A percentile compares a stretch with the other conserved stretches of the same genome.
phyloP scores from a whole-genome alignment of 352 stramenopile species.

The Plasmopara halstedii region DNA sequence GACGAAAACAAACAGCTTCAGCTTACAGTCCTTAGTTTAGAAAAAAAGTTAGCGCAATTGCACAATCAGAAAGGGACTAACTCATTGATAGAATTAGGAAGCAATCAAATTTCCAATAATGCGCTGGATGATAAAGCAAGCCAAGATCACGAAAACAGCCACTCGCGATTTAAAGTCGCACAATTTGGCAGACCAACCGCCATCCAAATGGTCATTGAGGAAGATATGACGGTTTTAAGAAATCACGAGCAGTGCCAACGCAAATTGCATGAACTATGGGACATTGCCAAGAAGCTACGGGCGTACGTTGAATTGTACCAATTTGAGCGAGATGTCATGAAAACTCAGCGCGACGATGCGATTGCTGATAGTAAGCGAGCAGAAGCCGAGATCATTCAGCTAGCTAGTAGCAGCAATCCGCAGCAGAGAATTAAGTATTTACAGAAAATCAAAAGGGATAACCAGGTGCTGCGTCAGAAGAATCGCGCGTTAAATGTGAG shows the following conservation, averaged over 20 bases:
- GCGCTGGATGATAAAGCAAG: not conserved
- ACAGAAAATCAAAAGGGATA: slow-evolving; percentile 63
- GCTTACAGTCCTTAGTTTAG: slow-evolving; percentile 9
- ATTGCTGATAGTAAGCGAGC: slow-evolving; percentile 43
- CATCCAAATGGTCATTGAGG: slow-evolving; percentile 23
- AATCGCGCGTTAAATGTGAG: slow-evolving; percentile 51
- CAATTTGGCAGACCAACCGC: slow-evolving; percentile 16
- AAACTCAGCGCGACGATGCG: slow-evolving; percentile 49
- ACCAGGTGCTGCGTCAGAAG: slow-evolving; percentile 34
- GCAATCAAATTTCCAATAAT: slow-evolving; percentile 3
- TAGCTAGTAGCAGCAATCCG: slow-evolving; percentile 53
- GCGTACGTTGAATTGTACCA: slow-evolving; percentile 56
- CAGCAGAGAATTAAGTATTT: slow-evolving; percentile 74
- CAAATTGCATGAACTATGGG: slow-evolving; percentile 66
- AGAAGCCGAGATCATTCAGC: slow-evolving; percentile 45
- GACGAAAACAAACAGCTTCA: slow-evolving; percentile 23
- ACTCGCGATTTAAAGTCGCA: slow-evolving; percentile 7
- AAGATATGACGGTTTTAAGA: slow-evolving; percentile 18
- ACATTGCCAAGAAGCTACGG: slow-evolving; percentile 50
- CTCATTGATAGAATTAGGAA: not conserved
- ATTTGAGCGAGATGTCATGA: slow-evolving; percentile 40
- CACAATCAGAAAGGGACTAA: slow-evolving; percentile 3
- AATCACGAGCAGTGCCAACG: slow-evolving; percentile 49
- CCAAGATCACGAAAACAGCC: slow-evolving; percentile 4
- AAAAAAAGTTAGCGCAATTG: slow-evolving; percentile 13